Evolutionary conservation across 495 filamentous ascomycete genomes (phyloP).

Genomic region (Collariella sp.): DNA sequence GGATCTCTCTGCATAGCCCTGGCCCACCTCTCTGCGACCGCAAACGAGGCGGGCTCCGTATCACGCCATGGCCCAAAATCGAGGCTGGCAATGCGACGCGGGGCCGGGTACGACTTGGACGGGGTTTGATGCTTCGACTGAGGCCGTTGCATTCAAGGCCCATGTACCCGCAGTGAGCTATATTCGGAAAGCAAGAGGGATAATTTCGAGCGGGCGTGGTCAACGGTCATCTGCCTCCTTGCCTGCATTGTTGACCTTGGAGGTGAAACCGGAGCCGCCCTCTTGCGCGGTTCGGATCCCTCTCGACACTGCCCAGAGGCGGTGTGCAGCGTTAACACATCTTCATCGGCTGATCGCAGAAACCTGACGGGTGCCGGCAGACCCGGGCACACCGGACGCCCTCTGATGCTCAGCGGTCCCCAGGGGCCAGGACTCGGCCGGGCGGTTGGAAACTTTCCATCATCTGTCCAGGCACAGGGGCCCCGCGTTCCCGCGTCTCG

Average conservation of each 20-base stretch:
- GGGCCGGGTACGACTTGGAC: conserved; percentile 11
- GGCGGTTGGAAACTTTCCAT: too few relatives aligned
- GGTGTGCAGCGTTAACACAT: too few relatives aligned
- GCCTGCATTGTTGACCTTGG: conserved; percentile 3
- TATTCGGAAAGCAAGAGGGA: conserved; percentile 12
- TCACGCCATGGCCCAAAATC: conserved; percentile 1
- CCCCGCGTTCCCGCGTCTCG: neutral
- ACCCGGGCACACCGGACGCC: too few relatives aligned
- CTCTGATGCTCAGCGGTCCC: too few relatives aligned
- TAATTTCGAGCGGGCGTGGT: neutral
- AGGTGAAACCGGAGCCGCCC: neutral
- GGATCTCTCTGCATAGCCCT: neutral
- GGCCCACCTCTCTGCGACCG: neutral
- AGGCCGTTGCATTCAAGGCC: conserved; percentile 8
- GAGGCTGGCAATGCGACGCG: conserved; percentile 17
- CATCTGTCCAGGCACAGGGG: neutral
- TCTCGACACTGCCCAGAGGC: neutral
- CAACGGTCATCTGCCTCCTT: neutral
- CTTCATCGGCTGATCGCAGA: too few relatives aligned
- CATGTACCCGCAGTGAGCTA: conserved; percentile 11
- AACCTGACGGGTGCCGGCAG: too few relatives aligned
- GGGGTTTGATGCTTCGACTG: conserved; percentile 7
- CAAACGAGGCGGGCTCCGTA: neutral
- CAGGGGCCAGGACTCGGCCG: too few relatives aligned
- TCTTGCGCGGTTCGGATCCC: neutral